phyloP scores from a whole-genome alignment of 805 yeast species.

The Teunomyces stri region DNA sequence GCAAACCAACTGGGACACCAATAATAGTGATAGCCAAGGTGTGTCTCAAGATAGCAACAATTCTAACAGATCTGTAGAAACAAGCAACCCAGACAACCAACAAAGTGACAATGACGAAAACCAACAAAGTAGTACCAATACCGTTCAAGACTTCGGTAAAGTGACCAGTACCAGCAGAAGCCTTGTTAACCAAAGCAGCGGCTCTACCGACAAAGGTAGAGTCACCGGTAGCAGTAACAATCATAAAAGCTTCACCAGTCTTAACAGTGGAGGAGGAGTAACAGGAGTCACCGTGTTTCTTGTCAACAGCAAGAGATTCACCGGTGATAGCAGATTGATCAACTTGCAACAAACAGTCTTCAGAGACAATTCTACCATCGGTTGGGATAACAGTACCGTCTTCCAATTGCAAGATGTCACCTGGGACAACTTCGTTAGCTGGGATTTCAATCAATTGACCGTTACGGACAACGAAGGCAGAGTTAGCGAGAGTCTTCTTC shows the following conservation, averaged over 20 bases:
- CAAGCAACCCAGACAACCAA: slow-evolving; percentile 89
- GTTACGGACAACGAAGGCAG: slow-evolving; percentile 83
- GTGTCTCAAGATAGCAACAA: slow-evolving; percentile 86
- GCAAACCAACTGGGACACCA: slow-evolving; percentile 98
- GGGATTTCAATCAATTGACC: slow-evolving; percentile 73
- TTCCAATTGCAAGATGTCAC: slow-evolving; percentile 89
- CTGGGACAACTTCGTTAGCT: slow-evolving; percentile 88
- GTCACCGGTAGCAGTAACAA: slow-evolving; percentile 95
- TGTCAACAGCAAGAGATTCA: slow-evolving; percentile 95
- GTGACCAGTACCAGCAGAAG: slow-evolving; percentile 91
- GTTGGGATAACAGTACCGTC: slow-evolving; percentile 93
- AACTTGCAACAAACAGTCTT: slow-evolving; percentile 82
- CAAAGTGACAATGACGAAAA: slow-evolving; percentile 82
- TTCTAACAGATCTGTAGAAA: slow-evolving; percentile 88
- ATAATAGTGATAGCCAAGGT: slow-evolving; percentile 93
- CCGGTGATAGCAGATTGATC: slow-evolving; percentile 98
- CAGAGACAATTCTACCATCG: slow-evolving; percentile 86
- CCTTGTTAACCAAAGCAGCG: slow-evolving; percentile 93
- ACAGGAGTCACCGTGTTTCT: slow-evolving; percentile 80
- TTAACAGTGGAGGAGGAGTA: slow-evolving; percentile 93
- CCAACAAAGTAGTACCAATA: slow-evolving; percentile 90
- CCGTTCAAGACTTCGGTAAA: slow-evolving; percentile 97
- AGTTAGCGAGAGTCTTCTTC: slow-evolving; percentile 90
- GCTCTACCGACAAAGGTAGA: slow-evolving; percentile 96
- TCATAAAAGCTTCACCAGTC: slow-evolving; percentile 93